Conservation (phyloP, 2,329 filamentous ascomycete genomes). For the Calonectria pauciramosa region DNA sequence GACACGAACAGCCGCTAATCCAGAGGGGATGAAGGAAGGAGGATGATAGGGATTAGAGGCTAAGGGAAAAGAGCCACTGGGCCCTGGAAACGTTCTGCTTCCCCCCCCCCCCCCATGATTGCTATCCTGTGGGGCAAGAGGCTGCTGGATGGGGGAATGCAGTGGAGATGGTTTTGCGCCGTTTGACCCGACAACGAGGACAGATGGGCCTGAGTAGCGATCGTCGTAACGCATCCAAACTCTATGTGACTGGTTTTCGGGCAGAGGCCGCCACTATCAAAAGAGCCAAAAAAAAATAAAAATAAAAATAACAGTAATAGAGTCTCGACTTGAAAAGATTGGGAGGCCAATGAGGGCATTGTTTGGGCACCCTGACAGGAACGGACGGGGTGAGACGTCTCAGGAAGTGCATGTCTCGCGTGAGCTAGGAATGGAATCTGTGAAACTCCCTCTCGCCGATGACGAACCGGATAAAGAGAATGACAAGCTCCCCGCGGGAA, state of each 20-base stretch:
- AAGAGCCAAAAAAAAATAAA: neutral
- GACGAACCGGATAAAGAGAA: slow-evolving; percentile 6
- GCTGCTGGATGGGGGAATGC: slow-evolving; percentile 8
- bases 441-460: neutral
- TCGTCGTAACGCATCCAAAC: neutral
- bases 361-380: neutral
- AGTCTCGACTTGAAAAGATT: neutral
- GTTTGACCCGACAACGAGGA: slow-evolving; percentile 9
- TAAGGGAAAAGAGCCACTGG: neutral
- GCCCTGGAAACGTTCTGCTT: neutral
- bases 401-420: neutral
- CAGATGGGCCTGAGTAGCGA: neutral
- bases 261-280: neutral
- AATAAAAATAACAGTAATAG: neutral
- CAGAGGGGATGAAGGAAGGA: neutral
- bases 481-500: neutral
- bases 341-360: neutral
- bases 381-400: slow-evolving; percentile 13
- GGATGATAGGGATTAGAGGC: neutral
- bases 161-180: slow-evolving; percentile 22
- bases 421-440: slow-evolving; percentile 6
- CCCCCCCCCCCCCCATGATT: neutral
- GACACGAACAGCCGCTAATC: neutral
- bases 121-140: slow-evolving; percentile 10
- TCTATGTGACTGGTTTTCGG: slow-evolving; percentile 13